A percentile compares a stretch with the other conserved stretches of the same genome.
Evolutionary conservation across 176 grass and related monocot genomes (phyloP).

Genomic region (Raddia distichophylla): DNA sequence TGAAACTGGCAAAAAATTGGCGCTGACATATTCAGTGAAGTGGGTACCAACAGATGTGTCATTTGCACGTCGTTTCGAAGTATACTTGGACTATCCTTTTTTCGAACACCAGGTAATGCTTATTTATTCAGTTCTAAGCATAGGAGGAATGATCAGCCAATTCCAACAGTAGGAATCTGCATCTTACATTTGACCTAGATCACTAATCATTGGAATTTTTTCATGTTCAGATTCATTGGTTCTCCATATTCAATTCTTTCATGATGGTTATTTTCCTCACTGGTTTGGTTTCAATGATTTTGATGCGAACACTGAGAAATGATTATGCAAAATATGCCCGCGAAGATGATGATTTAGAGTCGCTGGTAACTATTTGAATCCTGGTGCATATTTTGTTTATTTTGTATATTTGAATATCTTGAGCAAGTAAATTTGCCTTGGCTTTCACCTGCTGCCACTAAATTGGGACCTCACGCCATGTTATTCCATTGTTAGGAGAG

Average conservation of each 20-base stretch:
- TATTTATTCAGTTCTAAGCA: background rate
- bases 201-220: slow-evolving; percentile 25
- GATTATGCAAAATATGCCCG: slow-evolving; percentile 99
- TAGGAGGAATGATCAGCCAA: slow-evolving; percentile 6
- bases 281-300: slow-evolving; percentile 97
- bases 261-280: slow-evolving; percentile 99
- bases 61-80: slow-evolving; percentile 94
- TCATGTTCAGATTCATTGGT: slow-evolving; percentile 94
- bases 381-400: slow-evolving; percentile 13
- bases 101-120: slow-evolving; percentile 98
- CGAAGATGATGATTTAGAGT: slow-evolving; percentile 97
- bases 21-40: slow-evolving; percentile 92
- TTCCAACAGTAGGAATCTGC: slow-evolving; percentile 8
- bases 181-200: slow-evolving; percentile 26
- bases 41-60: slow-evolving; percentile 77
- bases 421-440: slow-evolving; percentile 18
- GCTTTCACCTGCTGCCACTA: background rate
- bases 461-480: slow-evolving; percentile 24
- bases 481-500: slow-evolving; percentile 65
- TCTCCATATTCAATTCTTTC: slow-evolving; percentile 99
- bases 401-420: slow-evolving; percentile 34
- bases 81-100: slow-evolving; percentile 97
- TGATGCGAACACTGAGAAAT: slow-evolving; percentile 98
- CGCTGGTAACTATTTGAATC: slow-evolving; percentile 61
- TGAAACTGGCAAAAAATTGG: slow-evolving; percentile 74